Base-by-base conservation (phyloP, 1,284 basidiomycete genomes). In the Golubevia sp. region DNA sequence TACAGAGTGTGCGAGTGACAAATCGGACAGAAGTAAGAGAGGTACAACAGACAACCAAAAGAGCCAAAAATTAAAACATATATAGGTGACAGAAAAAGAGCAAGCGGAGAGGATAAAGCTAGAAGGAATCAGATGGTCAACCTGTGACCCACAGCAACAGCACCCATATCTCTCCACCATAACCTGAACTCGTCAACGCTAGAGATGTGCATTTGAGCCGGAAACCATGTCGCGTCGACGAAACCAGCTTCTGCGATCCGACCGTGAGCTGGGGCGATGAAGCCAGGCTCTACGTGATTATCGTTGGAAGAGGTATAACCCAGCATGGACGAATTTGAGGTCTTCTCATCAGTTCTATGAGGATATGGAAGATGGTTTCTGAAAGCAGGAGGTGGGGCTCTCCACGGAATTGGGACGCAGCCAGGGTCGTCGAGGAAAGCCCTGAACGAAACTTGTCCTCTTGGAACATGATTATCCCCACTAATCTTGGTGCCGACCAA, bases 101-200 rank as follows among this genome's bases (percentile, higher is more conserved):
- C 11, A 11, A 34, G 30, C 30, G 11, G 30, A 34, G 30, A 34
- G 30, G 11, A 34, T 11, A 34, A 34, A 34, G 30, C 4, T 34
- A 34, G 5, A 34, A 34, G 11, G 11, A 34, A 5, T 11, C 11
- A 34, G 30, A 34, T 68, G 18, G 66, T 62, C 11, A 75, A 62
- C 61, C 63, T 68, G 57, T 71, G 70, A 2, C 67, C 70, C 20
- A 71, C 55, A 54, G 70, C 67, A 24, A 73, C 63, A 59, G 69
- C 71, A 51, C 65, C 63, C 71, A 75, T 70, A 38, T 68, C 63
- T 55, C 73, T 62, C 73, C 73, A 75, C 67, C 71, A 73, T n/a
- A 75, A 63, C 62, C 67, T 65, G 15, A 75, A 64, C 58, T 75
- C 71, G 53, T 75, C 71, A 24, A 65, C 54, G 20, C 59, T 66